Conservation (phyloP, 768 basidiomycete species). For the Rhodotorula graminis region DNA sequence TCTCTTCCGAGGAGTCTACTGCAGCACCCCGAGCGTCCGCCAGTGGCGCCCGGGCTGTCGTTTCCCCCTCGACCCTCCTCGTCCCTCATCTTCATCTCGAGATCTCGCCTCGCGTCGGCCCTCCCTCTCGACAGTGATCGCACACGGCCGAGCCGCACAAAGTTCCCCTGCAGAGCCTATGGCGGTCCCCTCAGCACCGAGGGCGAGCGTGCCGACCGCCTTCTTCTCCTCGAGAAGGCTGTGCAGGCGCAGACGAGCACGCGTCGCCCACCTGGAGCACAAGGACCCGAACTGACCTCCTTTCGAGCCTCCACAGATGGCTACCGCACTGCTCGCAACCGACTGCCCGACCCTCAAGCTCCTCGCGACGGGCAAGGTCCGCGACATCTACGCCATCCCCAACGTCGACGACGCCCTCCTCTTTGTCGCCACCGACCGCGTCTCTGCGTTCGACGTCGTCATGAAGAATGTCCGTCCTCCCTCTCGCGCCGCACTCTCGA, state of each 20-base stretch:
- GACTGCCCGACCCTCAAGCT: slow-evolving; percentile 48
- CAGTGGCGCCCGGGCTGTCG: too few species aligned
- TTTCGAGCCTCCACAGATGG: background rate
- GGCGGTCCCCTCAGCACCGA: too few species aligned
- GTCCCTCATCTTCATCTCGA: background rate
- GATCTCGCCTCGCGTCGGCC: background rate
- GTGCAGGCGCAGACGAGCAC: too few species aligned
- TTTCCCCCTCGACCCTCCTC: background rate
- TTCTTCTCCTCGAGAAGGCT: too few species aligned
- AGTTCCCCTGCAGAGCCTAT: too few species aligned
- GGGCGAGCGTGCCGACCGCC: too few species aligned
- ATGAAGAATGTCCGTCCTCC: slow-evolving; percentile 70
- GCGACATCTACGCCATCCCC: slow-evolving; percentile 82
- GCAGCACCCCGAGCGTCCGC: too few species aligned
- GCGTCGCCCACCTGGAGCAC: too few species aligned
- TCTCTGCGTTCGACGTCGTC: slow-evolving; percentile 93
- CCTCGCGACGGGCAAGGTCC: slow-evolving; percentile 86
- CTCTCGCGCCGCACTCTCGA: background rate
- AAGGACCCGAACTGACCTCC: too few species aligned
- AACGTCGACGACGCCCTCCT: slow-evolving; percentile 61
- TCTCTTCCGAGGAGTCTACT: too few species aligned
- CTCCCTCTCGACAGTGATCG: accelerated
- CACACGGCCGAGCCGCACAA: too few species aligned
- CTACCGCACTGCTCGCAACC: slow-evolving; percentile 24
- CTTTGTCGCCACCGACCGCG: slow-evolving; percentile 91